Evolutionary conservation across 768 basidiomycete species (phyloP).

Genomic region (Pleurotus salmoneostramineus): DNA sequence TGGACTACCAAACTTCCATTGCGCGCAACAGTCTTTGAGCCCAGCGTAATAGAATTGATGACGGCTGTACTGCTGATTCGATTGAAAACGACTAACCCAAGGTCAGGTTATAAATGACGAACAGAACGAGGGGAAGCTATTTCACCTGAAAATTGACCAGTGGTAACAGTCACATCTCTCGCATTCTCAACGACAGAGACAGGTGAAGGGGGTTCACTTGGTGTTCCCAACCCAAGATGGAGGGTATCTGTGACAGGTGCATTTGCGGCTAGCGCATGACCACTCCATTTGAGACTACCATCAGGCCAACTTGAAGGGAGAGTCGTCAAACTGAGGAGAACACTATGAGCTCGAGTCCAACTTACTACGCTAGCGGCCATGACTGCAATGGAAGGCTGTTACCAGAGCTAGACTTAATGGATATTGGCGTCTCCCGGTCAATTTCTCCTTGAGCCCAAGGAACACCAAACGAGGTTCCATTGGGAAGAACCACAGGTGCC

Average conservation of each 20-base stretch:
- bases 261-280: conserved; percentile 29
- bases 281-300: conserved; percentile 35
- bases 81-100: conserved; percentile 23
- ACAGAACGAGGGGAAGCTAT: background rate
- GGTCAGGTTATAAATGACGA: background rate
- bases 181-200: conserved; percentile 23
- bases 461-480: conserved; percentile 30
- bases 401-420: conserved; percentile 14
- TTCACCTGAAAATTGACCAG: conserved; percentile 29
- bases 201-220: conserved; percentile 25
- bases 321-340: background rate
- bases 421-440: conserved; percentile 29
- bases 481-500: conserved; percentile 23
- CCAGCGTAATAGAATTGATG: conserved; percentile 25
- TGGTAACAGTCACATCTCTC: conserved; percentile 23
- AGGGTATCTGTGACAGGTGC: conserved; percentile 18
- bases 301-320: conserved; percentile 28
- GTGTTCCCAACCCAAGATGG: conserved; percentile 24
- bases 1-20: conserved; percentile 25
- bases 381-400: conserved; percentile 23
- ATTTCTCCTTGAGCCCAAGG: conserved; percentile 33
- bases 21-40: conserved; percentile 23
- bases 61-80: conserved; percentile 23
- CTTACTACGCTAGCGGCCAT: conserved; percentile 34
- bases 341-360: background rate